These are phyloP conservation scores for Paracamarosporium sp. DNA, from an alignment of 2,329 filamentous ascomycete species.

Conservation along the genomic window DNA sequence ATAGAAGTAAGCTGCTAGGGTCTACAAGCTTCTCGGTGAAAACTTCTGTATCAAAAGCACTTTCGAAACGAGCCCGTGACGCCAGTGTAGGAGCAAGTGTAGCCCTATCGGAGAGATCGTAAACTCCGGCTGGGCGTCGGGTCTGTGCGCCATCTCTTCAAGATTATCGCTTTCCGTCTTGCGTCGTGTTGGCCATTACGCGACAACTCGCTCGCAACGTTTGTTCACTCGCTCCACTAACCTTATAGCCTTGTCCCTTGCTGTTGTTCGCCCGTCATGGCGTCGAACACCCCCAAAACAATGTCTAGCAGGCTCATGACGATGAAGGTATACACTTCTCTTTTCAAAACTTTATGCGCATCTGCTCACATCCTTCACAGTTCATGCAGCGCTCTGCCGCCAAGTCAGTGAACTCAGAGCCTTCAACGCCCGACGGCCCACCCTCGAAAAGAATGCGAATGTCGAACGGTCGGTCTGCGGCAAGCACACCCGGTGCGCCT, in stretches of 20 bases:
- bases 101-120: conserved; percentile 1
- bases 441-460: conserved; percentile 70
- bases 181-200: not conserved
- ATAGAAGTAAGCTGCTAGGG: too few species aligned
- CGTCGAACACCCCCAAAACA: conserved; percentile 56
- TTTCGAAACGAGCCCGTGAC: too few species aligned
- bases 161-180: not conserved
- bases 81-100: not conserved
- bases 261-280: conserved; percentile 25
- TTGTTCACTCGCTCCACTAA: not conserved
- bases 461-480: conserved; percentile 48
- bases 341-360: not conserved
- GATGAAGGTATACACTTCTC: conserved; percentile 72
- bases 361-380: conserved; percentile 41
- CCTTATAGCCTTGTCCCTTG: not conserved
- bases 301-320: conserved; percentile 89
- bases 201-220: not conserved
- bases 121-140: not conserved
- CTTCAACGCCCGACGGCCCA: conserved; percentile 60
- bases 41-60: too few species aligned
- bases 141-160: not conserved
- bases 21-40: too few species aligned
- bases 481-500: conserved; percentile 32
- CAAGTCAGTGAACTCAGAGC: conserved; percentile 57
- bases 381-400: conserved; percentile 92